Evolutionary conservation across 345 rosid genomes (phyloP), one percentile per base, ranked within the genome.

Genomic region (Boechera divaricarpa): DNA sequence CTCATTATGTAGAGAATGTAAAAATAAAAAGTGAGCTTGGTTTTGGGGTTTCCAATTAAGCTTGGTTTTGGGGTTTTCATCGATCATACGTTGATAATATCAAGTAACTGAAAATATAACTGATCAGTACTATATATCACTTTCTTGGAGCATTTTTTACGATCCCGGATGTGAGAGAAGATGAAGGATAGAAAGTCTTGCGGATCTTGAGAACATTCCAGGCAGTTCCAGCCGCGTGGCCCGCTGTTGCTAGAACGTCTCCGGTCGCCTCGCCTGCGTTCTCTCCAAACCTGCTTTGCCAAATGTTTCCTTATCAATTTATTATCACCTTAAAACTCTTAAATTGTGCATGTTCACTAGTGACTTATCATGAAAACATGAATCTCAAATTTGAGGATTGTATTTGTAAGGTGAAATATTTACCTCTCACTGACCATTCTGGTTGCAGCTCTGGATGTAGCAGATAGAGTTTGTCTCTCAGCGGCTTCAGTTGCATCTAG

Each of bases 401-500:
- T 3, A 39, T 35, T 35, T 35, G 11, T 26, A 45, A 39, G 18
- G 28, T 60, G 44, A n/a, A 28, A 47, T 21, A 0, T 15, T 54
- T 81, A 89, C 94, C 90, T 86, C 56, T 83, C 77, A 58, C 83
- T 69, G 76, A 92, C 90, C 80, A 87, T 80, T 82, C 90, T 88
- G 3, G 91, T 90, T 6, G 97, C 85, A 24, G 97, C 92, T 65
- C 72, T 82, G 18, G 97, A 85, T 26, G 97, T 92, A 28, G 92
- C 93, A 31, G 93, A 61, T 0, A 89, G 31, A 1, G 95, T 86
- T 82, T 89, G 97, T 74, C 83, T 92, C 64, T 92, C 97, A 5
- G 97, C 98, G 13, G 79, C 91, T 82, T 92, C 98, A 54, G 93
- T 85, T n/a, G 97, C 98, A 73, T 94, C 97, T 66, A 94, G 55